Base-by-base conservation (phyloP, 2,329 filamentous ascomycete species). In the Epichloe scottii region DNA sequence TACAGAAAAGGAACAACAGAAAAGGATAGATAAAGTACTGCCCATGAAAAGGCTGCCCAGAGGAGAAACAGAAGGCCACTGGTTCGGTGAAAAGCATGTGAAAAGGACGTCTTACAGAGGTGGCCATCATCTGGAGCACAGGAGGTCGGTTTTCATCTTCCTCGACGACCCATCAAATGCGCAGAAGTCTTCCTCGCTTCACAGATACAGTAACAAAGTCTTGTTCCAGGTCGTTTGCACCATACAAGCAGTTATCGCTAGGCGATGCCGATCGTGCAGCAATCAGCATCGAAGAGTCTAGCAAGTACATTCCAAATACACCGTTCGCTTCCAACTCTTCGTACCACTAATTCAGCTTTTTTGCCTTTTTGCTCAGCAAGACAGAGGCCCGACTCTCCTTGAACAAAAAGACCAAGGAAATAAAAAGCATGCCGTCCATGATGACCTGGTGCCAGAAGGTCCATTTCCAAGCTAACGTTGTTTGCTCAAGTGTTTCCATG, bases 31-130 rank as follows among this genome's bases (percentile, higher is more conserved):
- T 95, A 96, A 0, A 96, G 77, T 0, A 95, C 78, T 0, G 85
- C 89, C 90, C 90, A 96, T 19, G 84, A 84, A 65, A 96, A 96
- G 0, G 87, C 77, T 1, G 89, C 84, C 90, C 90, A 96, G 0
- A 95, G 73, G 85, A 89, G 70, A 96, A 96, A 71, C 80, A 89
- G 67, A 89, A 89, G 14, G 90, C 85, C 10, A 89, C 82, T 0
- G 85, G 83, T 57, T 90, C 86, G 0, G 85, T 89, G 56, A 84
- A 69, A 15, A 90, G 78, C 1, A 90, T 75, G 59, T 83, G 80
- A 64, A 95, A 94, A 0, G 89, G 89, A 0, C 89, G 78, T 56
- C 80, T 82, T 6, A 91, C 67, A 0, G 87, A 93, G 12, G 87
- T 79, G 5, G 73, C 71, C 49, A 95, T 82, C 78, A 90, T 87